Evolutionary conservation across 2,329 filamentous ascomycete species (phyloP), one percentile per base, ranked within the genome.

Genomic region (Fusarium pseudoanthophilum): DNA sequence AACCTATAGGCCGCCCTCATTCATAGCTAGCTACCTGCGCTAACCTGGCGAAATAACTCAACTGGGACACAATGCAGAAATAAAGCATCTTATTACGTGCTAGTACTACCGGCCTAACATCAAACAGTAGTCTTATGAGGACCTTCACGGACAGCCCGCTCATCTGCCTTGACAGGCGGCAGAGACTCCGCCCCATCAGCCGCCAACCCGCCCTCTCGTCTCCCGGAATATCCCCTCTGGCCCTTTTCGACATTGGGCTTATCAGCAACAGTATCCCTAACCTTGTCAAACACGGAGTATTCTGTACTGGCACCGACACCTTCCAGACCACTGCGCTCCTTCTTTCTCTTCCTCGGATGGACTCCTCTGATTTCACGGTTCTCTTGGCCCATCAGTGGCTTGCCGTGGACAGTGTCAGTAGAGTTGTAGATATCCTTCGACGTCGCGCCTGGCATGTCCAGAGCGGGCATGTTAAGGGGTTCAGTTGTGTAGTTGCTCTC

Each of bases 281-380:
- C 61, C 16, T 64, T 64, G 0, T 61, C 61, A 32, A 51, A 61
- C 20, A 43, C 56, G 10, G 61, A 64, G 13, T 18, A 4, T 7
- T 11, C 21, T 3, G 43, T 61, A 21, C 61, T 64, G 0, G 61
- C 55, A 5, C 43, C 56, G 0, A 64, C 55, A 51, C 61, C 61
- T 4, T 64, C 61, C 0, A 61, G 13, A 4, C 61, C 56, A 21
- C 61, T 61, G 18, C 30, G 30, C 5, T 64, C 61, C 61, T 64
- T 64, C 61, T 64, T 64, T 8, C 61, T 64, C 56, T 61, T 64
- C 16, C 61, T 32, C 0, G 61, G 61, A 51, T 64, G 61, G n/a
- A 61, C 55, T 9, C 61, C 61, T 14, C 61, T 43, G 5, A 15
- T 15, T 24, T 64, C 61, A 32, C 61, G 56, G 30, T 61, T 64